phyloP scores from a whole-genome alignment of 768 basidiomycete species.

The Daedaleopsis sinensis region DNA sequence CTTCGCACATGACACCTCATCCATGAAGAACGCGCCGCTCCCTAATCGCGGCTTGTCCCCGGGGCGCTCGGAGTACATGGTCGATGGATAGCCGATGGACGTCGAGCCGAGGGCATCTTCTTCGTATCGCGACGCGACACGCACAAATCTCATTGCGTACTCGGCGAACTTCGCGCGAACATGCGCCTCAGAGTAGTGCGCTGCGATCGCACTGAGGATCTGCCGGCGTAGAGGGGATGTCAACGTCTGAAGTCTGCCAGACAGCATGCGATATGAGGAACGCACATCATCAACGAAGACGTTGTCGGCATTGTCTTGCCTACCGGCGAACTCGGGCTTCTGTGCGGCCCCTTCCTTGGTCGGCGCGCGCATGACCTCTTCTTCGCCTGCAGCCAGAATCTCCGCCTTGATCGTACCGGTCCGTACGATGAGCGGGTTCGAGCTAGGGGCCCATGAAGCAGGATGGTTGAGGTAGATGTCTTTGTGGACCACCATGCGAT shows the following conservation, averaged over 20 bases:
- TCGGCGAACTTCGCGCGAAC: constrained; percentile 91
- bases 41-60: constrained; percentile 60
- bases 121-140: constrained; percentile 89
- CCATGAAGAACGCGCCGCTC: constrained; percentile 77
- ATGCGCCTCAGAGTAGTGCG: constrained; percentile 88
- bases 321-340: constrained; percentile 58
- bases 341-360: constrained; percentile 52
- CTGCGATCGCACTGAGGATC: constrained; percentile 86
- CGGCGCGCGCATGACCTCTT: constrained; percentile 63
- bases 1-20: constrained; percentile 63
- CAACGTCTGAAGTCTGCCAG: no score
- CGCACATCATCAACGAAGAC: constrained; percentile 93
- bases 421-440: constrained; percentile 49
- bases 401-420: constrained; percentile 70
- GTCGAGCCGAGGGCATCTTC: constrained; percentile 77
- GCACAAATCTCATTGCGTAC: constrained; percentile 84
- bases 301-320: constrained; percentile 70
- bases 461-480: constrained; percentile 65
- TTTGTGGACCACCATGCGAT: constrained; percentile 84
- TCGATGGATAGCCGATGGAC: constrained; percentile 70
- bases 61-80: constrained; percentile 49
- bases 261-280: constrained; percentile 13
- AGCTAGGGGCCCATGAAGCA: constrained; percentile 35
- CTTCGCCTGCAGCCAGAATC: constrained; percentile 62
- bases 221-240: constrained; percentile 31